Conservation (phyloP, 1,139 yeast species). For the Trichomonascaceae sp. region DNA sequence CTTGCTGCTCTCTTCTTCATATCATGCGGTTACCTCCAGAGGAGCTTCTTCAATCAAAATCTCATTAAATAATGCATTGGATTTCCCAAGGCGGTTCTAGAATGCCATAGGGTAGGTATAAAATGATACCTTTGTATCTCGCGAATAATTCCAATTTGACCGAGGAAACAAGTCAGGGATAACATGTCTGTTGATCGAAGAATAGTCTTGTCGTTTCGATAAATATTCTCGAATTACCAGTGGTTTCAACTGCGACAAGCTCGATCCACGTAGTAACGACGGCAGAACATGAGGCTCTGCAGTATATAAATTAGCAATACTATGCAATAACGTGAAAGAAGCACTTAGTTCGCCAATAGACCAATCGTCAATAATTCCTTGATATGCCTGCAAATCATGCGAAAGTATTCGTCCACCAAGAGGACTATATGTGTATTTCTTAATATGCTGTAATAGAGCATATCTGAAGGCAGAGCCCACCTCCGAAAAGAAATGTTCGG, state of each 20-base stretch:
- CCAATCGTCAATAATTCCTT: conserved; percentile 69
- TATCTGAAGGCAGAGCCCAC: conserved; percentile 58
- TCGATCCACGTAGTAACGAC: conserved; percentile 79
- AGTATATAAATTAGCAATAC: conserved; percentile 77
- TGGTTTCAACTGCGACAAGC: conserved; percentile 62
- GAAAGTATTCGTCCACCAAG: conserved; percentile 83
- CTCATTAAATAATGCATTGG: neutral
- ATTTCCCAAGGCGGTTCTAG: neutral
- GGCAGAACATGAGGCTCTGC: conserved; percentile 70
- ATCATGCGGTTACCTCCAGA: neutral
- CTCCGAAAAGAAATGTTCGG: conserved; percentile 47
- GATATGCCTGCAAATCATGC: conserved; percentile 76
- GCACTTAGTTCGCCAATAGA: conserved; percentile 57
- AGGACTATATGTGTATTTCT: conserved; percentile 68
- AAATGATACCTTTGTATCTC: neutral
- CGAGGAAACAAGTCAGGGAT: conserved; percentile 4
- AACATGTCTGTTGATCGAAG: conserved; percentile 47
- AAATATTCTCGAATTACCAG: conserved; percentile 63
- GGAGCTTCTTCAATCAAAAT: conserved; percentile 1
- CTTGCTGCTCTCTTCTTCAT: neutral
- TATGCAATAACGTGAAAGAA: conserved; percentile 66
- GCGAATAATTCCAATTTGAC: neutral
- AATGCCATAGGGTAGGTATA: conserved; percentile 6
- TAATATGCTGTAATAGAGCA: conserved; percentile 64
- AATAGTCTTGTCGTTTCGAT: conserved; percentile 60